A percentile compares a stretch with the other conserved stretches of the same genome.
These are phyloP conservation scores for Lachnellula occidentalis DNA, from an alignment of 2,329 filamentous ascomycete genomes.

Conservation along the genomic window DNA sequence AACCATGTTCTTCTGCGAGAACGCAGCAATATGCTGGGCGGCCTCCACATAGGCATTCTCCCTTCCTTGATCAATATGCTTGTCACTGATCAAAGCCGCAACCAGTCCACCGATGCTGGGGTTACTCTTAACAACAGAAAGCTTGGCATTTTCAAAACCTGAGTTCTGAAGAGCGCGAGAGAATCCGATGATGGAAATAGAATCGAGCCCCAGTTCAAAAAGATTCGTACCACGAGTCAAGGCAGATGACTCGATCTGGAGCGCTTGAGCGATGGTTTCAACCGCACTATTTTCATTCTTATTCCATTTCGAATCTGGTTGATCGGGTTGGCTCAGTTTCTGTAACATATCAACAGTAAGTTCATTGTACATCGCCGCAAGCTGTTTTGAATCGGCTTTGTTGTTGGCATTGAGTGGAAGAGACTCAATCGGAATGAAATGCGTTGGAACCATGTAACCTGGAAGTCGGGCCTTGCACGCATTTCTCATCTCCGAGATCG, in stretches of 20 bases:
- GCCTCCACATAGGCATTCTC: conserved; percentile 31
- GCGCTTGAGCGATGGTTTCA: conserved; percentile 42
- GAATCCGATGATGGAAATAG: conserved; percentile 73
- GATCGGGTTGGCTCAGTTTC: conserved; percentile 38
- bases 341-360: conserved; percentile 57
- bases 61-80: conserved; percentile 1
- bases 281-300: conserved; percentile 45
- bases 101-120: conserved; percentile 44
- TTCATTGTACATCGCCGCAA: conserved; percentile 60
- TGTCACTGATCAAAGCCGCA: conserved; percentile 22
- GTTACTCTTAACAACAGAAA: conserved; percentile 63
- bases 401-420: conserved; percentile 86
- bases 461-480: conserved; percentile 68
- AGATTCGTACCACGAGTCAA: conserved; percentile 57
- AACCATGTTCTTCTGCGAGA: conserved; percentile 31
- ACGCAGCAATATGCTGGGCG: conserved; percentile 35
- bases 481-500: conserved; percentile 43
- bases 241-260: conserved; percentile 33
- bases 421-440: conserved; percentile 64
- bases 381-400: conserved; percentile 70
- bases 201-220: conserved; percentile 84
- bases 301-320: conserved; percentile 29
- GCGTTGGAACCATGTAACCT: conserved; percentile 86
- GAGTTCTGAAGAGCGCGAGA: conserved; percentile 55
- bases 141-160: conserved; percentile 55